These are phyloP conservation scores for Ceratobasidium sp. DNA, from an alignment of 1,284 basidiomycete genomes.

Conservation along the genomic window DNA sequence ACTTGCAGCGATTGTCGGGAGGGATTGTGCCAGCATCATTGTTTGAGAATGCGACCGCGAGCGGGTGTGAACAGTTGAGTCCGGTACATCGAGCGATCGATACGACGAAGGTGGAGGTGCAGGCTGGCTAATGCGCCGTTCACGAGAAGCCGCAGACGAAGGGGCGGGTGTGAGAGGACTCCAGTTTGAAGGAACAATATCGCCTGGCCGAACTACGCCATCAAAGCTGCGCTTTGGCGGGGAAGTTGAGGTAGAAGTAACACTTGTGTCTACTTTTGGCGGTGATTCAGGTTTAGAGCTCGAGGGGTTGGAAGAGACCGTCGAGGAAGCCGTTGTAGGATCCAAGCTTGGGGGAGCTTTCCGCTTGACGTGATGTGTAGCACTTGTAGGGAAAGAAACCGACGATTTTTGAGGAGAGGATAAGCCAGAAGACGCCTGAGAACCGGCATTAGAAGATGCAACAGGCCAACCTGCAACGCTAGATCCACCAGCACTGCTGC, in stretches of 20 bases:
- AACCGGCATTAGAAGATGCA: neutral
- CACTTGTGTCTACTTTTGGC: conserved; percentile 25
- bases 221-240: conserved; percentile 21
- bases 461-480: neutral
- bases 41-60: conserved; percentile 29
- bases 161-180: conserved; percentile 27
- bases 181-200: conserved; percentile 26
- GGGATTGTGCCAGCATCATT: conserved; percentile 13
- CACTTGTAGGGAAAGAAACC: neutral
- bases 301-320: conserved; percentile 18
- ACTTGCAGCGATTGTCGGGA: conserved; percentile 32
- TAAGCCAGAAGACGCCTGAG: neutral
- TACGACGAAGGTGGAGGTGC: conserved; percentile 14
- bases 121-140: conserved; percentile 15
- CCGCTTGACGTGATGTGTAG: conserved; percentile 25
- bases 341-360: conserved; percentile 28
- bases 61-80: conserved; percentile 5
- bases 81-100: neutral
- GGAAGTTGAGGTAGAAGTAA: neutral
- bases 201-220: conserved; percentile 22
- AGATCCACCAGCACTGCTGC: conserved; percentile 37
- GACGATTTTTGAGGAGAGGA: conserved; percentile 30
- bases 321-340: conserved; percentile 10
- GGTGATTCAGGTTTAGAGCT: neutral
- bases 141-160: conserved; percentile 6